These are phyloP conservation scores for Lactifluus hygrophoroides DNA, from an alignment of 768 basidiomycete species.

Conservation along the genomic window DNA sequence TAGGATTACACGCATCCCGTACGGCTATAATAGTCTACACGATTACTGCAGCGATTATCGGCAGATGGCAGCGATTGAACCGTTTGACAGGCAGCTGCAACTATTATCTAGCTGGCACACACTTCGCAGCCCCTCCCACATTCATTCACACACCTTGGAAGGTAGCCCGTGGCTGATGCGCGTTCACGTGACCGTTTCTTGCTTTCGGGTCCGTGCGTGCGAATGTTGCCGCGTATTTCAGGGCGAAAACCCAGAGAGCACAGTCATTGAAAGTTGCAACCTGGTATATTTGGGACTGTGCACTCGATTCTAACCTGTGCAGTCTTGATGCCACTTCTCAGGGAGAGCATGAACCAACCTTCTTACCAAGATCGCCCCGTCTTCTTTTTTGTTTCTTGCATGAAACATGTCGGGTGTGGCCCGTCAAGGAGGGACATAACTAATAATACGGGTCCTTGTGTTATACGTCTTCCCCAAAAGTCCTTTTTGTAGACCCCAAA, in stretches of 20 bases:
- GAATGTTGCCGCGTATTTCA: slow-evolving; percentile 12
- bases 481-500: not conserved
- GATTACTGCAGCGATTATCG: too few species aligned
- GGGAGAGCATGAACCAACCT: slow-evolving; percentile 49
- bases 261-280: slow-evolving; percentile 74
- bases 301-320: not conserved
- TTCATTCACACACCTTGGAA: too few species aligned
- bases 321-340: slow-evolving; percentile 44
- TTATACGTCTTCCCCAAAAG: not conserved
- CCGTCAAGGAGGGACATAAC: slow-evolving; percentile 42
- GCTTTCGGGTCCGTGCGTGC: slow-evolving; percentile 46
- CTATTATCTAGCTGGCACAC: too few species aligned
- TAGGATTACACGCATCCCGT: too few species aligned
- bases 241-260: too few species aligned
- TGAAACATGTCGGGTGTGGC: slow-evolving; percentile 43
- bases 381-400: slow-evolving; percentile 23
- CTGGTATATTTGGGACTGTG: slow-evolving; percentile 55
- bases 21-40: too few species aligned
- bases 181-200: slow-evolving; percentile 10
- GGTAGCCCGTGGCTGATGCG: not conserved
- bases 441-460: not conserved
- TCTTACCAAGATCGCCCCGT: slow-evolving; percentile 62
- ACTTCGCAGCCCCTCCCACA: too few species aligned
- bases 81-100: too few species aligned
- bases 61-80: too few species aligned